These are phyloP conservation scores for Coprinopsis strossmayeri DNA, from an alignment of 768 basidiomycete species.

Conservation along the genomic window DNA sequence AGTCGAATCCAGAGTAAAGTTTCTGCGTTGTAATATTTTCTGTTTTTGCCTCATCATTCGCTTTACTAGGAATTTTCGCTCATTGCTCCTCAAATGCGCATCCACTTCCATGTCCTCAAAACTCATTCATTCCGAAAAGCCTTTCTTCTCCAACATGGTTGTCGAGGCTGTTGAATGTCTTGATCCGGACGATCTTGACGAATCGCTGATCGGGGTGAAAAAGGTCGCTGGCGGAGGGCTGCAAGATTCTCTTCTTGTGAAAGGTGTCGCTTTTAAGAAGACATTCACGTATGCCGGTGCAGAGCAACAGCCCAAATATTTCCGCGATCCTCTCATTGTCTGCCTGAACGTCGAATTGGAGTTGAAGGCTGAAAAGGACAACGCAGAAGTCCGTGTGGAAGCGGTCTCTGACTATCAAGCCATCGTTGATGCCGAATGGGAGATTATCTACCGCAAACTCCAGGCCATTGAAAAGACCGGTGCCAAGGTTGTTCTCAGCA, in stretches of 20 bases:
- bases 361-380: conserved; percentile 98
- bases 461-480: conserved; percentile 95
- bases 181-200: conserved; percentile 91
- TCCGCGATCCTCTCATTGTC: conserved; percentile 82
- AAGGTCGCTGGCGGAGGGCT: conserved; percentile 97
- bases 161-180: conserved; percentile 93
- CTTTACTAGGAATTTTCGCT: conserved; percentile 73
- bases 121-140: conserved; percentile 96
- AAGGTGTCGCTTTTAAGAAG: conserved; percentile 97
- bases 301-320: conserved; percentile 96
- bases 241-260: conserved; percentile 88
- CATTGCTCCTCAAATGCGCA: conserved; percentile 92
- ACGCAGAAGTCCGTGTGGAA: conserved; percentile 96
- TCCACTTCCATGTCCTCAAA: conserved; percentile 99
- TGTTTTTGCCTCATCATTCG: conserved; percentile 14
- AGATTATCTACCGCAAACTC: conserved; percentile 96
- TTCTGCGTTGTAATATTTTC: conserved; percentile 9
- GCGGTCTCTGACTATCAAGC: conserved; percentile 98
- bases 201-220: conserved; percentile 94
- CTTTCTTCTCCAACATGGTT: conserved; percentile 98
- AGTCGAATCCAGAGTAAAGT: conserved; percentile 79
- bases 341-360: conserved; percentile 98
- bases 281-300: conserved; percentile 99
- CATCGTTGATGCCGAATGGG: conserved; percentile 99
- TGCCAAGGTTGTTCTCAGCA: conserved; percentile 95